A percentile compares a stretch with the other conserved stretches of the same genome.
phyloP scores from a whole-genome alignment of 768 basidiomycete species.

The Sporobolomyces roseus region DNA sequence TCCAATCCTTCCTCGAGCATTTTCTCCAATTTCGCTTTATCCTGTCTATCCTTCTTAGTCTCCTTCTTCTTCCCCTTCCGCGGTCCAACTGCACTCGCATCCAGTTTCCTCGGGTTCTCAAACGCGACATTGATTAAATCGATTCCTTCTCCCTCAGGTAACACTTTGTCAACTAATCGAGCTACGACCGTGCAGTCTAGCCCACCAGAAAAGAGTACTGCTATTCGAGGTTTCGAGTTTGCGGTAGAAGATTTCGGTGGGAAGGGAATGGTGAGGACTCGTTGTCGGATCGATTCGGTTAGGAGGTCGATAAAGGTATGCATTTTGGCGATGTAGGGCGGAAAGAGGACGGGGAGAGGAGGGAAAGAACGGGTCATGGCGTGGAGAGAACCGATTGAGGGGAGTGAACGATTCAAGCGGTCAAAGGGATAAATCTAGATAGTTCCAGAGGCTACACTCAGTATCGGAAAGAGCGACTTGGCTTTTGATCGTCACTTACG shows the following conservation, averaged over 20 bases:
- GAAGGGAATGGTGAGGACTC: constrained; percentile 33
- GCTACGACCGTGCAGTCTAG: constrained; percentile 86
- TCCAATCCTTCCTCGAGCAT: no score
- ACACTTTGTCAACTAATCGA: constrained; percentile 68
- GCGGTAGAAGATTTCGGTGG: neutral
- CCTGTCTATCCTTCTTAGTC: constrained; percentile 48
- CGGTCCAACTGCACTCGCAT: constrained; percentile 54
- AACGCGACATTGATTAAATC: constrained; percentile 44
- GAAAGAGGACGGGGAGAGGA: constrained; percentile 1
- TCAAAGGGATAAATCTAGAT: constrained; percentile 40
- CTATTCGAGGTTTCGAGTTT: constrained; percentile 54
- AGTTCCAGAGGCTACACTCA: no score
- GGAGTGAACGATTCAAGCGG: constrained; percentile 44
- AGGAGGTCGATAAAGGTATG: constrained; percentile 42
- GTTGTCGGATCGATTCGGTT: constrained; percentile 25
- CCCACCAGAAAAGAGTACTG: constrained; percentile 90
- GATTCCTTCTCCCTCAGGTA: constrained; percentile 31
- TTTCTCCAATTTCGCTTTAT: no score
- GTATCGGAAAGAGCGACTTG: neutral
- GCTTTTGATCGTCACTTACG: neutral
- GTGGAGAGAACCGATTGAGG: constrained; percentile 25
- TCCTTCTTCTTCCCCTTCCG: constrained; percentile 49
- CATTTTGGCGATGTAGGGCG: constrained; percentile 41
- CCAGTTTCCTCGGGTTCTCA: constrained; percentile 82
- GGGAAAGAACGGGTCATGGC: neutral